phyloP scores from a whole-genome alignment of 2,329 filamentous ascomycete genomes.

The Drechslerella coelobrocha region DNA sequence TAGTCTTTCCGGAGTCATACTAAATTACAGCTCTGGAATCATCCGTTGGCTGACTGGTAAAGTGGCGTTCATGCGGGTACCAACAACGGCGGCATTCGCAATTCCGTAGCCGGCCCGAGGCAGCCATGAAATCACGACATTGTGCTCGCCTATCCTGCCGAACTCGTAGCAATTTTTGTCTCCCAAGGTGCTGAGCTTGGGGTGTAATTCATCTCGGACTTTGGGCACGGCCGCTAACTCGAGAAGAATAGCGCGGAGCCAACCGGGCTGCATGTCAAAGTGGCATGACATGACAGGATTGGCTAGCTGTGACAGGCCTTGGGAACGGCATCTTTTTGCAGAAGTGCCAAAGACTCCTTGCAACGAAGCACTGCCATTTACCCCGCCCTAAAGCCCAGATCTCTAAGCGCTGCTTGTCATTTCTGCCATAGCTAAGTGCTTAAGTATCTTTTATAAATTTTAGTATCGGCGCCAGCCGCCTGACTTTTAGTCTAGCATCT shows the following conservation, averaged over 20 bases:
- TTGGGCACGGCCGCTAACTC: not conserved
- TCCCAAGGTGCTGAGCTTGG: no score
- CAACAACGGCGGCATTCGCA: not conserved
- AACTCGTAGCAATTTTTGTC: slow-evolving; percentile 8
- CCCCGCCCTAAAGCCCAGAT: not conserved
- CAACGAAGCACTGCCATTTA: not conserved
- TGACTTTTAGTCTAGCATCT: not conserved
- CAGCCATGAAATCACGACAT: not conserved
- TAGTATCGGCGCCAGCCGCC: not conserved
- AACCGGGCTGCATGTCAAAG: slow-evolving; percentile 1
- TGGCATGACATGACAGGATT: not conserved
- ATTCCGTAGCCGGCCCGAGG: not conserved
- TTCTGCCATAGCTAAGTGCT: not conserved
- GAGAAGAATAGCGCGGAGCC: slow-evolving; percentile 15
- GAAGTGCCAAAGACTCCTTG: not conserved
- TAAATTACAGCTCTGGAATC: slow-evolving; percentile 17
- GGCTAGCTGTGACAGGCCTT: not conserved
- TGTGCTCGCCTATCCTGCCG: slow-evolving; percentile 2
- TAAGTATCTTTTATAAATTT: not conserved
- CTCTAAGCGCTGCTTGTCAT: not conserved
- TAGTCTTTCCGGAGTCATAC: slow-evolving; percentile 24
- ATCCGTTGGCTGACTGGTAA: slow-evolving; percentile 1
- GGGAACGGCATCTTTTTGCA: not conserved
- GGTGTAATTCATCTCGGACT: no score
- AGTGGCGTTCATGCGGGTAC: slow-evolving; percentile 1